Conservation (phyloP, 306 rosid genomes). For the Fagus crenata region DNA sequence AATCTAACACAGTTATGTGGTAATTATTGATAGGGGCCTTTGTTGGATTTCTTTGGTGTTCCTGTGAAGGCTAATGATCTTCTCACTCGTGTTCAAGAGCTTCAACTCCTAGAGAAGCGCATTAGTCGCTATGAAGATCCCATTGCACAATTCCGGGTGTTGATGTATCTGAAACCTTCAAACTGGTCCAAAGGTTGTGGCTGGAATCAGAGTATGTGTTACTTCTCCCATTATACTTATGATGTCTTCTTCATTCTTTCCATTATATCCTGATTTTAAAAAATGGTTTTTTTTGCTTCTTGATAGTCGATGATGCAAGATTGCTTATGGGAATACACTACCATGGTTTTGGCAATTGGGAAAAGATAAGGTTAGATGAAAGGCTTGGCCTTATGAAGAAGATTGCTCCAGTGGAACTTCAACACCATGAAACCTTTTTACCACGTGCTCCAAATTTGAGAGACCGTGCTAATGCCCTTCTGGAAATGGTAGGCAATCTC, state of each 20-base stretch:
- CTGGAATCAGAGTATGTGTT: constrained; percentile 94
- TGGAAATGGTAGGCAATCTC: constrained; percentile 74
- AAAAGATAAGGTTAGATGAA: constrained; percentile 87
- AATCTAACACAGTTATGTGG: constrained; percentile 26
- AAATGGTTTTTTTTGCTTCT: constrained; percentile 16
- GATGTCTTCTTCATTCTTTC: background rate
- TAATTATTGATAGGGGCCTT: constrained; percentile 74
- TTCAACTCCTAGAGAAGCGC: constrained; percentile 89
- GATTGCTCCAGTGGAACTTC: constrained; percentile 98
- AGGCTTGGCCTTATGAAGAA: constrained; percentile 88
- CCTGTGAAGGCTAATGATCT: constrained; percentile 91
- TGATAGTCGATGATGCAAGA: constrained; percentile 96
- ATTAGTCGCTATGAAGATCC: constrained; percentile 93
- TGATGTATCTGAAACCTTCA: constrained; percentile 84
- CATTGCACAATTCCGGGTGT: constrained; percentile 81
- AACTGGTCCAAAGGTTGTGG: constrained; percentile 99
- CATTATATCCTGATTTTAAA: constrained; percentile 18
- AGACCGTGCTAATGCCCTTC: constrained; percentile 96
- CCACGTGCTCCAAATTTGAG: constrained; percentile 99
- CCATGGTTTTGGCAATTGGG: constrained; percentile 99
- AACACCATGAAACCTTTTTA: constrained; percentile 96
- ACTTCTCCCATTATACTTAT: constrained; percentile 24
- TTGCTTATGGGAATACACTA: constrained; percentile 90
- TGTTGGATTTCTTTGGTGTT: constrained; percentile 95
- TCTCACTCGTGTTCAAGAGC: constrained; percentile 84